phyloP scores from a whole-genome alignment of 2,329 filamentous ascomycete genomes.

The Zymoseptoria pseudotritici region DNA sequence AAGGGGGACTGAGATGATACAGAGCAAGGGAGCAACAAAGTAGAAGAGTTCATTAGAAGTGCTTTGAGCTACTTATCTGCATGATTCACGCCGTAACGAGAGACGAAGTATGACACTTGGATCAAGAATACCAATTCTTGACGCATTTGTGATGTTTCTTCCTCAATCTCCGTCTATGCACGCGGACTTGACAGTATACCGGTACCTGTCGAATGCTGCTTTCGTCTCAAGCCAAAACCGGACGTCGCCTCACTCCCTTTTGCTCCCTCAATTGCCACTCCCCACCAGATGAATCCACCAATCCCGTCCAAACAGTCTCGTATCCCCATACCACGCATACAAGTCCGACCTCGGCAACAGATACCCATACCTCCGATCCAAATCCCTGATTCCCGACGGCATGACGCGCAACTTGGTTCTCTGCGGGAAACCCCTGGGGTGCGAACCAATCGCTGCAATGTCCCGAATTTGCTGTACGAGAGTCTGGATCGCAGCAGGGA shows the following conservation, averaged over 20 bases:
- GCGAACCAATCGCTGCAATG: background rate
- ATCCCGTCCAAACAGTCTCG: conserved; percentile 6
- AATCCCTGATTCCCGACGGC: background rate
- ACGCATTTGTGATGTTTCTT: background rate
- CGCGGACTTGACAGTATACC: too few relatives aligned
- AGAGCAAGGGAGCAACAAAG: background rate
- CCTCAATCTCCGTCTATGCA: too few relatives aligned
- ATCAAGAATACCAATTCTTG: background rate
- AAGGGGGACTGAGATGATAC: background rate
- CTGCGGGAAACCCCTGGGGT: background rate
- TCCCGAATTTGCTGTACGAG: background rate
- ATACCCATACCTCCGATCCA: background rate
- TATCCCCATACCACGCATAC: conserved; percentile 8
- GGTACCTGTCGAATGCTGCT: too few relatives aligned
- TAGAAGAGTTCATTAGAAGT: background rate
- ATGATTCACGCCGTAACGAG: background rate
- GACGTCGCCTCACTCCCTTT: background rate
- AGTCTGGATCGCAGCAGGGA: background rate
- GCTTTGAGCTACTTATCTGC: background rate
- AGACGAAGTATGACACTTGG: background rate
- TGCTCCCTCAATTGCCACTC: background rate
- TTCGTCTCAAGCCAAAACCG: too few relatives aligned
- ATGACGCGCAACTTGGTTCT: background rate
- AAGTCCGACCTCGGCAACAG: background rate
- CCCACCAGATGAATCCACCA: conserved; percentile 7